Conservation (phyloP, 257 asterid species). For the Striga asiatica region DNA sequence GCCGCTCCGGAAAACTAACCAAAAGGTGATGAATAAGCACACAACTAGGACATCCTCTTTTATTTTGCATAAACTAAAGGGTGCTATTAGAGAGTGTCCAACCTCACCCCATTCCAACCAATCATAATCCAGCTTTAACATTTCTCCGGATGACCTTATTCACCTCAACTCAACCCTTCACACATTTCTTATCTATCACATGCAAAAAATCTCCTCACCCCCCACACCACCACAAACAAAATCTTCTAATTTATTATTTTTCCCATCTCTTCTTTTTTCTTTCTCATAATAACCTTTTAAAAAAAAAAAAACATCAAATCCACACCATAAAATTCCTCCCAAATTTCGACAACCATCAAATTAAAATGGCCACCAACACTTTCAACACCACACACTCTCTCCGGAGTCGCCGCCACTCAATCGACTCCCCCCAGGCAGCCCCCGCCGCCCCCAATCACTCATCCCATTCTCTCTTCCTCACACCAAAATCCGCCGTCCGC, state of each 20-base stretch:
- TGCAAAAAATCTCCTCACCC: constrained; percentile 6
- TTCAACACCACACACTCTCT: constrained; percentile 39
- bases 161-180: constrained; percentile 16
- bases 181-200: constrained; percentile 8
- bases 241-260: no score
- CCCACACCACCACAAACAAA: not conserved
- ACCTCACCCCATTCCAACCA: constrained; percentile 43
- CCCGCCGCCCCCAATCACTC: constrained; percentile 3
- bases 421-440: constrained; percentile 30
- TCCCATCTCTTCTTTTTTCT: not conserved
- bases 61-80: no score
- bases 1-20: no score
- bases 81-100: constrained; percentile 24
- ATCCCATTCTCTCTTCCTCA: constrained; percentile 24
- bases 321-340: not conserved
- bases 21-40: no score
- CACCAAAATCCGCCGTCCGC: constrained; percentile 25
- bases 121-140: constrained; percentile 34
- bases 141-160: constrained; percentile 27
- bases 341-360: not conserved
- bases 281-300: not conserved
- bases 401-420: constrained; percentile 43
- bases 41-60: no score
- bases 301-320: not conserved
- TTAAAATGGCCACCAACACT: constrained; percentile 62